Evolutionary conservation across 2,329 filamentous ascomycete genomes (phyloP).

Genomic region (Grosmannia clavigera): DNA sequence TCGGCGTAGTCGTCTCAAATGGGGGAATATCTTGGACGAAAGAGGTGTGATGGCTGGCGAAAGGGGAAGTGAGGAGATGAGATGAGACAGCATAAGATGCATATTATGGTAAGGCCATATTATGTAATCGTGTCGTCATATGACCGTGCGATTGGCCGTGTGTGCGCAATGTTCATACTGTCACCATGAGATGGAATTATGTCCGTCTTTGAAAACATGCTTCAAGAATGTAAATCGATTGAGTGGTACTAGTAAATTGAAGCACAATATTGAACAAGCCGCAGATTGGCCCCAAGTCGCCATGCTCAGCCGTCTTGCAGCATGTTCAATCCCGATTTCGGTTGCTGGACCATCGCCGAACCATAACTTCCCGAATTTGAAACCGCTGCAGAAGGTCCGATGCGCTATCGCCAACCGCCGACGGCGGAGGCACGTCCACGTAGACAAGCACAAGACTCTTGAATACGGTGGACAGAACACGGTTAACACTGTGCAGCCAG

Average conservation of each 20-base stretch:
- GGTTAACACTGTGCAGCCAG: conserved; percentile 80
- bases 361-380: conserved; percentile 64
- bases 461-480: conserved; percentile 77
- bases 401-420: conserved; percentile 39
- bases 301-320: neutral
- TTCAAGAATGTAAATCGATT: neutral
- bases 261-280: neutral
- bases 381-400: conserved; percentile 54
- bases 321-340: conserved; percentile 38
- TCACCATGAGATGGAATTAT: neutral
- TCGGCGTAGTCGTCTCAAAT: neutral
- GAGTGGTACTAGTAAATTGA: neutral
- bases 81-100: neutral
- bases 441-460: conserved; percentile 87
- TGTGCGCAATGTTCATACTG: neutral
- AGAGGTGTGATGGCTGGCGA: neutral
- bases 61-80: neutral
- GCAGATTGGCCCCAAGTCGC: neutral
- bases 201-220: neutral
- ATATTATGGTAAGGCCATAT: neutral
- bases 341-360: conserved; percentile 77
- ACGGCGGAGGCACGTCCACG: conserved; percentile 73
- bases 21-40: neutral
- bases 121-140: neutral
- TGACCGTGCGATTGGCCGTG: neutral